Conservation (phyloP, 495 filamentous ascomycete genomes). For the Talaromyces trachyspermus region DNA sequence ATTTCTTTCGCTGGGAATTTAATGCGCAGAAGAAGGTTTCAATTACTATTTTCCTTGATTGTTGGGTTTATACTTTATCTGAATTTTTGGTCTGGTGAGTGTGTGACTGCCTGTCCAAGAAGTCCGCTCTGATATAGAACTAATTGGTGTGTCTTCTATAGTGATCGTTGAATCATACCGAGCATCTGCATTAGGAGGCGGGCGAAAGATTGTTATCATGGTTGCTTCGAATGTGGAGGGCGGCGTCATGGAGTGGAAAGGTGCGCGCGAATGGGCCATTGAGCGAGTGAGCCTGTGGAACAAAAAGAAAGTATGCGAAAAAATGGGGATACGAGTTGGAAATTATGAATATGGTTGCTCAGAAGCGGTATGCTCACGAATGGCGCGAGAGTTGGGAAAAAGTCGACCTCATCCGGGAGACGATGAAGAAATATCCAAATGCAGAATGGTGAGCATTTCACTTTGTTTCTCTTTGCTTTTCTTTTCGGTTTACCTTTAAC, state of each 20-base stretch:
- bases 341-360: conserved; percentile 94
- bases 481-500: no score
- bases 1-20: conserved; percentile 31
- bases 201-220: conserved; percentile 88
- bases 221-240: conserved; percentile 90
- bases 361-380: conserved; percentile 97
- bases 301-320: conserved; percentile 77
- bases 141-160: conserved; percentile 8
- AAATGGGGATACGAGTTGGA: conserved; percentile 95
- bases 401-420: conserved; percentile 87
- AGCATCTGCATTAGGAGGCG: conserved; percentile 62
- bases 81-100: conserved; percentile 50
- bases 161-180: conserved; percentile 42
- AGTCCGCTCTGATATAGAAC: neutral
- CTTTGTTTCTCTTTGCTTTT: neutral
- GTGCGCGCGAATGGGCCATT: conserved; percentile 93
- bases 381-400: conserved; percentile 99
- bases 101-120: neutral
- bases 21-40: conserved; percentile 49
- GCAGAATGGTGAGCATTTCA: conserved; percentile 75
- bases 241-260: conserved; percentile 99
- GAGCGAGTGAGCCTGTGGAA: conserved; percentile 94
- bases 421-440: conserved; percentile 86
- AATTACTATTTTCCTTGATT: conserved; percentile 48
- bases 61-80: conserved; percentile 57